Base-by-base conservation (phyloP, 2,329 filamentous ascomycete species). In the Teratosphaeria viscida region DNA sequence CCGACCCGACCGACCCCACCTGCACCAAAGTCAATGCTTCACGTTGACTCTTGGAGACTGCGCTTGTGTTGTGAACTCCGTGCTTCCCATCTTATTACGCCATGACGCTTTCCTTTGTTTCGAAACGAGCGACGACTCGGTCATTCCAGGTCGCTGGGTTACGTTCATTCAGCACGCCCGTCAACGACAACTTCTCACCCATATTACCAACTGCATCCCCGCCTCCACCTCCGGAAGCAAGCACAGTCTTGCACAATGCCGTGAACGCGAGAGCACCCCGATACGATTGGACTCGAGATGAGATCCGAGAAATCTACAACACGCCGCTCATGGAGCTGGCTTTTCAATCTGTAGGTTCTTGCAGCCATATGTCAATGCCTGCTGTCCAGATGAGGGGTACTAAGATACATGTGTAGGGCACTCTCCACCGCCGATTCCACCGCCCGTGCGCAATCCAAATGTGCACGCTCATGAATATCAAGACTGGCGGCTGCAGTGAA, bases 391-490 rank as follows among this genome's bases (percentile, higher is more conserved):
- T 34, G 19, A 37, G 37, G 23, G 49, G 23, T 61, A 27, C 58
- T 63, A 2, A 63, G 57, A 29, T 57, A 61, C 52, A 61, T 53
- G n/a, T 58, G 35, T 65, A 94, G 90, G 85, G 84, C 65, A 82
- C 81, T 39, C 78, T 95, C 60, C 91, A 96, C 75, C 86, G 90
- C 54, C 86, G 87, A 67, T 95, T 95, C 78, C 91, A 95, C 76
- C 83, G 89, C 70, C 89, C 91, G 6, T 81, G 85, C 54, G 86
- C 89, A 32, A 89, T 96, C 63, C 91, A 96, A 75, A 87, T 95
- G 75, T 96, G 91, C 78, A 96, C 91, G 0, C 80, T 96, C 60
- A 95, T 95, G 89, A 95, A 95, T 79, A 96, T 96, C 79, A 96
- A 96, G 73, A 95, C 90, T 8, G 91, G 91, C 58, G 91, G 91